Evolutionary conservation across 2,329 filamentous ascomycete genomes (phyloP), one percentile per base, ranked within the genome.

Genomic region (Hawksworthiomyces lignivorus): DNA sequence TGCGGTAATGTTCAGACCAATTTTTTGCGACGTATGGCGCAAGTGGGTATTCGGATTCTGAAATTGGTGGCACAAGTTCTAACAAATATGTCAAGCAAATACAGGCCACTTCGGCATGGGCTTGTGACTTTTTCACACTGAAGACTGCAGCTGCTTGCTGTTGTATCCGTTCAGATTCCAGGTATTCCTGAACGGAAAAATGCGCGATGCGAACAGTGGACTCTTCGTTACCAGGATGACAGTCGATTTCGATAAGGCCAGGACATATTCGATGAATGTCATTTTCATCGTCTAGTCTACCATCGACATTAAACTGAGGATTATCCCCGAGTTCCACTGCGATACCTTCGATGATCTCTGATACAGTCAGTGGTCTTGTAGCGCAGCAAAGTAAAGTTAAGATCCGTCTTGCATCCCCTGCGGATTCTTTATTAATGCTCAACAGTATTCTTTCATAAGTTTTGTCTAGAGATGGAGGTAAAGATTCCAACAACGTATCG

Each of bases 361-460:
- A n/a, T 1, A 47, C 35, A 6, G 22, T 42, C 20, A 50, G 30
- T 1, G 48, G 48, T 17, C 41, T 26, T 24, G 5, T 39, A 10
- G 46, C 44, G 15, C 31, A 44, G 26, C 48, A 50, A 11, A 47
- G 37, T 4, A 50, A 32, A 3, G 39, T 42, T 28, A 50, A 26
- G 2, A 47, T 29, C 14, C 39, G 35, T 20, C 34, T 44, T 18
- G 46, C 46, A 27, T 47, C 47, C n/a, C 39, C 40, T 14, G 15
- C 39, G 5, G 20, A 45, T n/a, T 39, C 42, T 15, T 32, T 20
- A 26, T 32, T 32, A 10, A 49, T 59, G 5, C 43, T 47, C 3
- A 29, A 26, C 7, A 62, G 45, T 29, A 65, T 62, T 21, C 57
- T 54, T 15, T 52, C 50, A 36, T 64, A 63, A 7, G 60, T 63